These are phyloP conservation scores for Pezicula carpinea DNA, from an alignment of 2,329 filamentous ascomycete genomes.

Conservation along the genomic window DNA sequence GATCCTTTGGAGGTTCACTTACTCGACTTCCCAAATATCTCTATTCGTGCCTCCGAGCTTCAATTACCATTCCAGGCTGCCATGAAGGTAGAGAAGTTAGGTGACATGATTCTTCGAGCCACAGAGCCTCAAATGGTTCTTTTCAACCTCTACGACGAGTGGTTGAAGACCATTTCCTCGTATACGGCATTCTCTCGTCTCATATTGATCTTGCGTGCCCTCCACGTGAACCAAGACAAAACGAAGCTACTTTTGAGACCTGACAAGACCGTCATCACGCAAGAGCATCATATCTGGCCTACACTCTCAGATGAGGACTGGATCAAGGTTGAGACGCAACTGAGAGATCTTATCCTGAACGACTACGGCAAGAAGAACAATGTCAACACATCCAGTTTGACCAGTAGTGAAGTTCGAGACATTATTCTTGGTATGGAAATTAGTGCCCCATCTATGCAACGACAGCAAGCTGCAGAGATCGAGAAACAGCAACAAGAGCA, in stretches of 20 bases:
- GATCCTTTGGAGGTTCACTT: conserved; percentile 96
- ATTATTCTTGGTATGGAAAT: conserved; percentile 99
- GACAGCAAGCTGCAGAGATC: conserved; percentile 96
- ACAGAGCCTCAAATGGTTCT: conserved; percentile 99
- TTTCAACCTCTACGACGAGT: conserved; percentile 98
- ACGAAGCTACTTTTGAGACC: conserved; percentile 92
- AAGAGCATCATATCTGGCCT: conserved; percentile 99
- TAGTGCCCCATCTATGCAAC: conserved; percentile 93
- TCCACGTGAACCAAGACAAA: conserved; percentile 98
- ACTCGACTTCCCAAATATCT: conserved; percentile 98
- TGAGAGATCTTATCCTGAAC: conserved; percentile 93
- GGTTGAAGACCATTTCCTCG: conserved; percentile 96
- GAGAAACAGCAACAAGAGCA: conserved; percentile 99
- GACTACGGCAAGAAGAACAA: conserved; percentile 99
- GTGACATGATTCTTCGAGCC: conserved; percentile 96
- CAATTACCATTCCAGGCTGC: conserved; percentile 98
- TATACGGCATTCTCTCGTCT: conserved; percentile 98
- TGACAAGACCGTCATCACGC: conserved; percentile 96
- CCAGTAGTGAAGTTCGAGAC: conserved; percentile 93
- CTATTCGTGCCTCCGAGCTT: conserved; percentile 92
- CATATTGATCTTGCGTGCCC: conserved; percentile 84
- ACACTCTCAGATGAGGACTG: conserved; percentile 91
- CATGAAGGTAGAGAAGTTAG: conserved; percentile 99
- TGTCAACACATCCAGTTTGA: conserved; percentile 95
- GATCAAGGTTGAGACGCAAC: conserved; percentile 98